Evolutionary conservation across 371 early-diverging fungal species (phyloP).

Genomic region (Lichtheimia hyalospora): DNA sequence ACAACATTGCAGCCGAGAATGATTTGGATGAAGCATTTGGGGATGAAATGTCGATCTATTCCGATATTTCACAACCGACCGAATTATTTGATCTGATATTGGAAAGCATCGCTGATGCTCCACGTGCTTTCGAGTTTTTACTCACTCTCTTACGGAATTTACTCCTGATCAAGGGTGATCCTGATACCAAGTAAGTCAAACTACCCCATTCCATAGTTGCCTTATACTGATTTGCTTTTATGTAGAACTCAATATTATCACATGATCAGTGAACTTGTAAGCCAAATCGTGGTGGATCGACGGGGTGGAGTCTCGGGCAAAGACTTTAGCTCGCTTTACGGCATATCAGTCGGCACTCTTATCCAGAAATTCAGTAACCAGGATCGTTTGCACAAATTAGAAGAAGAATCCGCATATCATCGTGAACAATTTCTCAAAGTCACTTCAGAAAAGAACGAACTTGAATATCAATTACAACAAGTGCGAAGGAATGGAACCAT

Average conservation of each 20-base stretch:
- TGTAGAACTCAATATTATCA: slow-evolving; percentile 69
- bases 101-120: slow-evolving; percentile 58
- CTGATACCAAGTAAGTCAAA: slow-evolving; percentile 43
- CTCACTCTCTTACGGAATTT: slow-evolving; percentile 69
- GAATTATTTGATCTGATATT: slow-evolving; percentile 70
- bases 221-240: neutral
- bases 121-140: slow-evolving; percentile 66
- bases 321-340: slow-evolving; percentile 12
- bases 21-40: slow-evolving; percentile 40
- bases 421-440: slow-evolving; percentile 19
- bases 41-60: slow-evolving; percentile 23
- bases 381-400: slow-evolving; percentile 60
- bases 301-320: slow-evolving; percentile 54
- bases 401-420: slow-evolving; percentile 14
- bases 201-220: no score
- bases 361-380: slow-evolving; percentile 71
- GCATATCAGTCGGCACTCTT: slow-evolving; percentile 39
- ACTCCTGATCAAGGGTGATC: slow-evolving; percentile 71
- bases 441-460: slow-evolving; percentile 36
- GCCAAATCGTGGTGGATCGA: slow-evolving; percentile 79
- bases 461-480: slow-evolving; percentile 8
- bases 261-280: slow-evolving; percentile 72
- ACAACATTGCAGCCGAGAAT: slow-evolving; percentile 70
- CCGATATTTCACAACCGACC: slow-evolving; percentile 55
- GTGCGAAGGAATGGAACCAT: neutral